Percentiles rank a stretch among this genome's conserved stretches.
phyloP scores from a whole-genome alignment of 1,284 basidiomycete species.

The Wallemia hederae region DNA sequence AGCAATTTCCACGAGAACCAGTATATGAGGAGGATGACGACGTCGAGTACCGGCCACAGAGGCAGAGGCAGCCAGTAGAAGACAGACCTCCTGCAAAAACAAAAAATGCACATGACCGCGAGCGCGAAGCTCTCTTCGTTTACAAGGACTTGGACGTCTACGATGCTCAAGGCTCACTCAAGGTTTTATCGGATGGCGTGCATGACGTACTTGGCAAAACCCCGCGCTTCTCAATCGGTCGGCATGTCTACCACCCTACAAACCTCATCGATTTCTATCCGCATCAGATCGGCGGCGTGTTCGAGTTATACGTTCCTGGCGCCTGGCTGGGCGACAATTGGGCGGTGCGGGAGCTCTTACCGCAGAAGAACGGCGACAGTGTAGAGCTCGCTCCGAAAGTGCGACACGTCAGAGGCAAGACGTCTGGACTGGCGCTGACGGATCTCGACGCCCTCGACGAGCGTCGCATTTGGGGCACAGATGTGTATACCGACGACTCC shows the following conservation, averaged over 20 bases:
- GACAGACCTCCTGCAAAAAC: background rate
- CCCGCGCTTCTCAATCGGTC: background rate
- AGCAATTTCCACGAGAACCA: background rate
- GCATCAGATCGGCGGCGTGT: background rate
- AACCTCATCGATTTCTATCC: background rate
- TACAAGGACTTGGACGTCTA: background rate
- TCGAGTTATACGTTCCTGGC: background rate
- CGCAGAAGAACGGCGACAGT: background rate
- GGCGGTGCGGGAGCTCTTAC: background rate
- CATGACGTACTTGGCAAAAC: background rate
- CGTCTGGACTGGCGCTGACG: background rate
- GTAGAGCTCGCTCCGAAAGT: background rate
- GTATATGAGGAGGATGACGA: background rate
- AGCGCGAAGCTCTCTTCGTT: background rate
- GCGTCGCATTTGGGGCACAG: constrained; percentile 24
- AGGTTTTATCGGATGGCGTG: background rate
- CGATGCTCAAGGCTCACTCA: background rate
- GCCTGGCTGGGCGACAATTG: background rate
- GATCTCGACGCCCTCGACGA: constrained; percentile 6
- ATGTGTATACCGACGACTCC: constrained; percentile 30
- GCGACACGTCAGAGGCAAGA: background rate
- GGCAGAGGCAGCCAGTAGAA: background rate
- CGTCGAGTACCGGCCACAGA: background rate
- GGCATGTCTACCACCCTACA: background rate
- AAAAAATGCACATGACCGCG: background rate